Evolutionary conservation across 495 filamentous ascomycete genomes (phyloP), one percentile per base, ranked within the genome.

Genomic region (Neurospora africana): DNA sequence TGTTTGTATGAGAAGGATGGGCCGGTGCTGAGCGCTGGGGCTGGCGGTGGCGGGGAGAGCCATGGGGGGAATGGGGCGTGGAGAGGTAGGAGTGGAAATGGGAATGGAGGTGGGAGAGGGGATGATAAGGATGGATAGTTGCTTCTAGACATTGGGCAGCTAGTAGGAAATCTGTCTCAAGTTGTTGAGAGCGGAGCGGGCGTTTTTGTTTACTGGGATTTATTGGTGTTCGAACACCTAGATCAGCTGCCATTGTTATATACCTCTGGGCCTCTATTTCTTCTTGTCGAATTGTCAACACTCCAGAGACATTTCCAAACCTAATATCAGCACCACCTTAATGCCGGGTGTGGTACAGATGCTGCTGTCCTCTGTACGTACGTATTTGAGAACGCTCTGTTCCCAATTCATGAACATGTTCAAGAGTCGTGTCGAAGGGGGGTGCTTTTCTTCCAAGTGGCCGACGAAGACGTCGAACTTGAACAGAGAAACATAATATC

Each of bases 1-100:
- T 97, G 92, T 83, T 83, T 96, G 69, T 93, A 91, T 78, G 93
- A 94, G 80, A 47, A 87, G 86, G 76, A 82, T 80, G 70, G 74
- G 9, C 69, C 69, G 43, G 58, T 70, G 3, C 40, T 39, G 15
- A 58, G 47, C 47, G 47, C 47, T 4, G 71, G 68, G n/a, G 68
- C 43, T 2, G 71, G 58, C 21, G 72, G 71, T 6, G 71, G 58
- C 27, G 70, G 71, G 36, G 70, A 71, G 61, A 74, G 36, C 23
- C 53, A 73, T 72, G 40, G 41, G 9, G 41, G 41, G n/a, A 40
- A 38, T 38, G 27, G 69, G 72, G 68, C 30, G 68, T 40, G 30
- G 71, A 70, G 23, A 72, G 9, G 3, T 39, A 21, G 53, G 58
- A 40, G n/a, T 17, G 47, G 13, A 21, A 23, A 41, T 40, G 35